Conservation (phyloP, 441 rosid genomes). For the Gossypium laxum region DNA sequence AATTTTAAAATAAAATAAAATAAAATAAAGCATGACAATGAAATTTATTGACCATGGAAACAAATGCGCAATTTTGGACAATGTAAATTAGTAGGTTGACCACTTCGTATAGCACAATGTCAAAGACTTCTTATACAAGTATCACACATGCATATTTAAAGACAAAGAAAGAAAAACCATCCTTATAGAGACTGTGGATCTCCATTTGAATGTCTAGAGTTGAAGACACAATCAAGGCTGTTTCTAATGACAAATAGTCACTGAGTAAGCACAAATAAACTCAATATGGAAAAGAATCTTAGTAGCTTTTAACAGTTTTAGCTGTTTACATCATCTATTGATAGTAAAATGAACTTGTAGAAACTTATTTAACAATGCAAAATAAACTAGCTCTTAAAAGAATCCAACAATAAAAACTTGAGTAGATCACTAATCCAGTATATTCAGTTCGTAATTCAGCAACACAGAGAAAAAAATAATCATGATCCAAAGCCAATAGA, state of each 20-base stretch:
- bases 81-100: background rate
- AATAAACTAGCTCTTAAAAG: background rate
- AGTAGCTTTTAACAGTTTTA: background rate
- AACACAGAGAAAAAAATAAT: background rate
- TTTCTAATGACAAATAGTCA: background rate
- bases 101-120: background rate
- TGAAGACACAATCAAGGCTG: background rate
- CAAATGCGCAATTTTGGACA: background rate
- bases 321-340: background rate
- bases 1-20: background rate
- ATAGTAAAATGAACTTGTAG: background rate
- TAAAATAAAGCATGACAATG: background rate
- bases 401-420: background rate
- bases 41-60: background rate
- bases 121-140: background rate
- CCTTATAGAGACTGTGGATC: background rate
- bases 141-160: background rate
- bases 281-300: background rate
- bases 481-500: background rate
- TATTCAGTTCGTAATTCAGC: background rate
- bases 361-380: background rate
- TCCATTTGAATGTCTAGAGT: background rate
- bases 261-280: background rate
- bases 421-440: background rate
- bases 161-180: background rate